Percentiles rank a stretch among this genome's conserved stretches.
phyloP scores from a whole-genome alignment of 2,329 filamentous ascomycete genomes.

The Ophiostoma piceae region DNA sequence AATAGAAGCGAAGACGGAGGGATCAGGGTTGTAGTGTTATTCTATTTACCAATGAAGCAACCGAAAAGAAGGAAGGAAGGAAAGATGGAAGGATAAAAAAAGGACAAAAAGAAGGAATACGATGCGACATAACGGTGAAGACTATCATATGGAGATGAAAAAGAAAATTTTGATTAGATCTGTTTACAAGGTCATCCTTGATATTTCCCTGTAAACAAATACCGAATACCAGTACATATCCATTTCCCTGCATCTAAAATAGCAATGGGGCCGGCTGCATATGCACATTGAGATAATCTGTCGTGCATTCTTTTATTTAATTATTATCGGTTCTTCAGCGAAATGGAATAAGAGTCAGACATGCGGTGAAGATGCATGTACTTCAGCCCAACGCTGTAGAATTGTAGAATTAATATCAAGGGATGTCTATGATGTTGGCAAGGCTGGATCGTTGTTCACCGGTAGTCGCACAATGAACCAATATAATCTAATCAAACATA shows the following conservation, averaged over 20 bases:
- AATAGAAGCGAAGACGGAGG: background rate
- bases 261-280: background rate
- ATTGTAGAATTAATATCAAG: background rate
- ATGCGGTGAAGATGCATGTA: slow-evolving; percentile 13
- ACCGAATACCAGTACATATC: background rate
- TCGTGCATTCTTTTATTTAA: background rate
- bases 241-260: slow-evolving; percentile 8
- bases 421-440: background rate
- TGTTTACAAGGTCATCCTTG: background rate
- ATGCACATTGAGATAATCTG: background rate
- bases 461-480: background rate
- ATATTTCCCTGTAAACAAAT: background rate
- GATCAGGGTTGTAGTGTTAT: background rate
- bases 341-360: slow-evolving; percentile 10
- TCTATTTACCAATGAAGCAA: background rate
- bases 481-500: background rate
- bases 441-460: background rate
- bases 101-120: background rate
- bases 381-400: background rate
- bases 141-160: background rate
- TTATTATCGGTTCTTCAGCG: background rate
- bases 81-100: background rate
- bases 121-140: background rate
- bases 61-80: background rate
- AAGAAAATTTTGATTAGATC: background rate